Percentiles rank a stretch among this genome's conserved stretches.
These are phyloP conservation scores for Candida freyschussii DNA, from an alignment of 1,139 yeast species.

Conservation along the genomic window DNA sequence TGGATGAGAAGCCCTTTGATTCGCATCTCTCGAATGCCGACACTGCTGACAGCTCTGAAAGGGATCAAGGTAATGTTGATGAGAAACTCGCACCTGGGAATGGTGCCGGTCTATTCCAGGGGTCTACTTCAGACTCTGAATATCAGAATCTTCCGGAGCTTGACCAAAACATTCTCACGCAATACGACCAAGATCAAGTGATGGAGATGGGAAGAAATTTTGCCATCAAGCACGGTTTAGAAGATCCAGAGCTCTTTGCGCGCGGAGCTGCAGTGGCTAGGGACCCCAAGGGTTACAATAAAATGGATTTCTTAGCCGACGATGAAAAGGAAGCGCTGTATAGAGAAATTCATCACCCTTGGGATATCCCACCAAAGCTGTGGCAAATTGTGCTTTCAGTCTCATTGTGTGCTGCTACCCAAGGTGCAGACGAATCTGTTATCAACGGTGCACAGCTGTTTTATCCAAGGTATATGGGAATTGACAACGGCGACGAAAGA, in stretches of 20 bases:
- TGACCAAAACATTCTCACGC: conserved; percentile 54
- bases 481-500: conserved; percentile 42
- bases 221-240: conserved; percentile 53
- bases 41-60: no score
- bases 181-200: conserved; percentile 60
- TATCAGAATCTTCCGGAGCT: conserved; percentile 9
- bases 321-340: conserved; percentile 56
- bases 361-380: conserved; percentile 48
- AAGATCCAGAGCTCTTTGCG: conserved; percentile 60
- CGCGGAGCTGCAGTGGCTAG: conserved; percentile 77
- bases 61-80: no score
- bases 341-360: conserved; percentile 51
- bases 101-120: conserved; percentile 14
- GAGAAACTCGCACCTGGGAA: background rate
- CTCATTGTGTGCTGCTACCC: conserved; percentile 87
- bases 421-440: conserved; percentile 91
- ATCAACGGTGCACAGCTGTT: conserved; percentile 78
- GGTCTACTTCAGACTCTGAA: conserved; percentile 5
- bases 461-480: conserved; percentile 55
- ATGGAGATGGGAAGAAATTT: conserved; percentile 68
- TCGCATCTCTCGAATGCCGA: background rate
- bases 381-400: conserved; percentile 65
- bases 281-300: conserved; percentile 52
- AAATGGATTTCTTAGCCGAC: conserved; percentile 51
- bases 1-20: conserved; percentile 1